Conservation (phyloP, 768 basidiomycete species). For the button mushroom (Agaricus bisporus) region DNA sequence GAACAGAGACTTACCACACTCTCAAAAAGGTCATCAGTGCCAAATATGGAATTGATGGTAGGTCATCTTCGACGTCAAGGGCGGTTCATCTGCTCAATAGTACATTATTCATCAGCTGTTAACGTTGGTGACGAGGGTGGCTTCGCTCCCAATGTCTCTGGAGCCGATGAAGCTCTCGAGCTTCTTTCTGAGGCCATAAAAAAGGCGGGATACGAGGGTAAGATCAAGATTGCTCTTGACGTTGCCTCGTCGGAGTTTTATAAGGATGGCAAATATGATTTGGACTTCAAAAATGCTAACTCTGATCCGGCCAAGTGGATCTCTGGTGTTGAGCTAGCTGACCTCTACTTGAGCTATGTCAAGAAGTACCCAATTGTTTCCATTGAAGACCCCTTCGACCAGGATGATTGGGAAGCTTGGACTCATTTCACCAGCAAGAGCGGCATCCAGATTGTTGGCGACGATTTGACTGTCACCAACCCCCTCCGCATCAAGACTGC, state of each 20-base stretch:
- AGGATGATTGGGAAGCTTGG: slow-evolving; percentile 99
- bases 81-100: slow-evolving; percentile 5
- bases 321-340: slow-evolving; percentile 86
- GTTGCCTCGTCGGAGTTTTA: slow-evolving; percentile 99
- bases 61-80: slow-evolving; percentile 13
- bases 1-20: slow-evolving; percentile 96
- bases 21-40: slow-evolving; percentile 98
- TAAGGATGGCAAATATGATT: slow-evolving; percentile 99
- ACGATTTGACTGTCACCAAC: slow-evolving; percentile 98
- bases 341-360: slow-evolving; percentile 80
- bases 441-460: slow-evolving; percentile 88
- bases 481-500: slow-evolving; percentile 95
- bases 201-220: slow-evolving; percentile 97
- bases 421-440: slow-evolving; percentile 77
- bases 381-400: slow-evolving; percentile 98
- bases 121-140: slow-evolving; percentile 99
- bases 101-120: slow-evolving; percentile 54
- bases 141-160: slow-evolving; percentile 96
- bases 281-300: slow-evolving; percentile 99
- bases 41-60: slow-evolving; percentile 99
- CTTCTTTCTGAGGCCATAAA: slow-evolving; percentile 94
- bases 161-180: slow-evolving; percentile 96
- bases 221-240: slow-evolving; percentile 97
- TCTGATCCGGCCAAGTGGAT: slow-evolving; percentile 97
- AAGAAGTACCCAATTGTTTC: slow-evolving; percentile 96